These are phyloP conservation scores for Bertia moriformis DNA, from an alignment of 2,329 filamentous ascomycete species.

Conservation along the genomic window DNA sequence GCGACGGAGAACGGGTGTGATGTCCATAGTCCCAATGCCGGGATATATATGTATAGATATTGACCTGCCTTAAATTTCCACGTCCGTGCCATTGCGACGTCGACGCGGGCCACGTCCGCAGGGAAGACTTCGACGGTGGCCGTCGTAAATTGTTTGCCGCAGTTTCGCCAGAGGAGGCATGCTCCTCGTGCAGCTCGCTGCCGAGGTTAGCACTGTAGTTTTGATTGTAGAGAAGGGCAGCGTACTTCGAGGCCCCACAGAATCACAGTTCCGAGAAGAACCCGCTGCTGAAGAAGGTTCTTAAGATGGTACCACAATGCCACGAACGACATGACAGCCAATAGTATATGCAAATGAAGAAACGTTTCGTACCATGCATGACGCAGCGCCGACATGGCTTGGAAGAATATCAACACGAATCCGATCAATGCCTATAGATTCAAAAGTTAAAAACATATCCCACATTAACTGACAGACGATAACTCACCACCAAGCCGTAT, in stretches of 20 bases:
- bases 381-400: not conserved
- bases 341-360: not conserved
- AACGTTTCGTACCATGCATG: not conserved
- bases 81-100: constrained; percentile 5
- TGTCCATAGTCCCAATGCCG: not conserved
- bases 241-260: constrained; percentile 8
- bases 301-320: constrained; percentile 17
- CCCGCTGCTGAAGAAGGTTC: constrained; percentile 12
- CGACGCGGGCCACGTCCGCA: constrained; percentile 4
- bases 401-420: not conserved
- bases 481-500: not conserved
- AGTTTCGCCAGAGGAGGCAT: not conserved
- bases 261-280: constrained; percentile 14
- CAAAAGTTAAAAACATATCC: no score
- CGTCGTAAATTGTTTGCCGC: not conserved
- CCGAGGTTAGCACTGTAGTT: not conserved
- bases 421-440: not conserved
- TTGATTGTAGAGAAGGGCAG: not conserved
- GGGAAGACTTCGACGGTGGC: not conserved
- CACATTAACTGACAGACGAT: not conserved
- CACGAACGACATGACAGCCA: not conserved
- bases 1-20: not conserved
- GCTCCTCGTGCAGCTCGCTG: not conserved
- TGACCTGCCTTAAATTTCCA: constrained; percentile 9
- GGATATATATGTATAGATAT: not conserved